Conservation (phyloP, 164 flowering plant genomes). For the Cinnamomum chago region DNA sequence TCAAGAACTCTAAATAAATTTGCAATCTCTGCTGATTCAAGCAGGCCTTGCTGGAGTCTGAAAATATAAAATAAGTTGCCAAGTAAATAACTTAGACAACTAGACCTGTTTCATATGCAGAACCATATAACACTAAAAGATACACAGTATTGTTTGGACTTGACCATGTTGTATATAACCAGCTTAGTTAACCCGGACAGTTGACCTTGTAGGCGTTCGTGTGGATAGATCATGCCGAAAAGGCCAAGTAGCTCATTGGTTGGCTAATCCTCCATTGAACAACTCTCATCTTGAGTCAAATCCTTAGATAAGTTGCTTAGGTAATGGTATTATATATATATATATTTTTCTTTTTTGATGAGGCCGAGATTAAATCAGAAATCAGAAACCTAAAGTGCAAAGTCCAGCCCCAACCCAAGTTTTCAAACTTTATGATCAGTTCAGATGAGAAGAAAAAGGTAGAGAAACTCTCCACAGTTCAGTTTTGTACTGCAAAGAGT, state of each 20-base stretch:
- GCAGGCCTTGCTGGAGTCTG: not conserved
- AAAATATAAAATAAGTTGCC: not conserved
- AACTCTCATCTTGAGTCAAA: too few relatives aligned
- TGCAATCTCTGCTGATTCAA: not conserved
- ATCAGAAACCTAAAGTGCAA: not conserved
- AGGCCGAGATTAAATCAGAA: not conserved
- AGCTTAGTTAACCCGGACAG: not conserved
- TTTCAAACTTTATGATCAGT: too few relatives aligned
- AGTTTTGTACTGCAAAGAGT: too few relatives aligned
- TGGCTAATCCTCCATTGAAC: not conserved
- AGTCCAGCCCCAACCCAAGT: not conserved
- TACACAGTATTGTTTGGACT: not conserved
- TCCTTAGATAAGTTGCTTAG: not conserved
- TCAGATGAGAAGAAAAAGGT: too few relatives aligned
- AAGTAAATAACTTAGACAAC: not conserved
- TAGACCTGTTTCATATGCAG: not conserved
- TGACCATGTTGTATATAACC: too few relatives aligned
- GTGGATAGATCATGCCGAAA: not conserved
- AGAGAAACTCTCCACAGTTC: too few relatives aligned
- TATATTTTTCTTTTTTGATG: not conserved
- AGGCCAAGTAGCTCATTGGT: too few relatives aligned
- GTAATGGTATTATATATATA: not conserved
- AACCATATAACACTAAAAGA: not conserved
- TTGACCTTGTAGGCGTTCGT: not conserved
- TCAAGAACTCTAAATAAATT: not conserved